Percentiles rank a stretch among this genome's conserved stretches.
Conservation (phyloP, 257 asterid species). For the Fraxinus americana region DNA sequence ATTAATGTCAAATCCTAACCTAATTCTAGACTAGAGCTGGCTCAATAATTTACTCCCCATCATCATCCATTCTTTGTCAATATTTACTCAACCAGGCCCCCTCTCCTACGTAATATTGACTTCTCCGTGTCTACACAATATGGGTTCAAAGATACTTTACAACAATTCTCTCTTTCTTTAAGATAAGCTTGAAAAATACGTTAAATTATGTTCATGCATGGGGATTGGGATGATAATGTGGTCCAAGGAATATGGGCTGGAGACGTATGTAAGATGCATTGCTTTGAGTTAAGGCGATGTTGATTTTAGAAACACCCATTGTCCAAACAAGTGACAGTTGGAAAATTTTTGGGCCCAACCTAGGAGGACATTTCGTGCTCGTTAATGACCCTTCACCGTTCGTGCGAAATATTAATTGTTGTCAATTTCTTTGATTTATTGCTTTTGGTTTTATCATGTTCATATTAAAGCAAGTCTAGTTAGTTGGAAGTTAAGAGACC, state of each 20-base stretch:
- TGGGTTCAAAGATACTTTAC: not conserved
- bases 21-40: not conserved
- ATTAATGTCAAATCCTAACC: not conserved
- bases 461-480: not conserved
- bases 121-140: not conserved
- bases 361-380: not conserved
- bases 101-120: not conserved
- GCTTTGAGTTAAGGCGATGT: slow-evolving; percentile 18
- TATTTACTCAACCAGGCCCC: not conserved
- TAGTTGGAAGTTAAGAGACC: not conserved
- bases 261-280: not conserved
- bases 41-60: not conserved
- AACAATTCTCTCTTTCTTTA: not conserved
- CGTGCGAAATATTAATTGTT: slow-evolving; percentile 14
- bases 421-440: slow-evolving; percentile 13
- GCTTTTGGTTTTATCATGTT: not conserved
- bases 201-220: too few relatives aligned
- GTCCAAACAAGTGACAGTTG: slow-evolving; percentile 2
- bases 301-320: slow-evolving; percentile 24
- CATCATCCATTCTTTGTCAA: not conserved
- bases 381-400: not conserved
- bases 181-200: slow-evolving; percentile 21
- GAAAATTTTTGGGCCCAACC: not conserved
- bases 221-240: slow-evolving; percentile 10
- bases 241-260: slow-evolving; percentile 27